Evolutionary conservation across 169 alveolate genomes (phyloP).

Genomic region (Amoebophrya sp.): DNA sequence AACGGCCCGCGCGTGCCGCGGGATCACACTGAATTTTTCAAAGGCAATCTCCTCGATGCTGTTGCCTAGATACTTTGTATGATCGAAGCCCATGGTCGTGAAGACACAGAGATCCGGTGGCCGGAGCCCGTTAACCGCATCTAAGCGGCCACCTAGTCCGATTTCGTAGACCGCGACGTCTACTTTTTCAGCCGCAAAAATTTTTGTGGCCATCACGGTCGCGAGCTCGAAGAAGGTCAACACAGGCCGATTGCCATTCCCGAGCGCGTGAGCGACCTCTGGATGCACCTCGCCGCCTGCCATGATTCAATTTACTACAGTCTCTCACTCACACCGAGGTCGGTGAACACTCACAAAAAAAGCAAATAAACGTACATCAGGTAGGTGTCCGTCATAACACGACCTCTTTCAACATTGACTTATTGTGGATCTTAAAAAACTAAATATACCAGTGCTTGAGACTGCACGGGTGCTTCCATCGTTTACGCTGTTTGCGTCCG

Average conservation of each 20-base stretch:
- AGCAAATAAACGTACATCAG: no score
- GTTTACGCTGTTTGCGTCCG: no score
- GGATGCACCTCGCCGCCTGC: no score
- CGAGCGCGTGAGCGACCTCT: background rate
- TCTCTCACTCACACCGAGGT: no score
- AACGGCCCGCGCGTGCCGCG: background rate
- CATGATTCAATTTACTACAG: no score
- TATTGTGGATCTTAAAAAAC: no score
- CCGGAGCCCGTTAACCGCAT: background rate
- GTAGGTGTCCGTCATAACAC: no score
- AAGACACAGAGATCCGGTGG: background rate
- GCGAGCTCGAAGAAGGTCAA: slow-evolving; percentile 16
- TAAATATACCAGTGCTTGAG: no score
- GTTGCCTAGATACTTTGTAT: background rate
- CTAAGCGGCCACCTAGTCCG: background rate
- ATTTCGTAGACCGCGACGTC: slow-evolving; percentile 16
- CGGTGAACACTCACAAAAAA: no score
- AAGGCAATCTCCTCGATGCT: background rate
- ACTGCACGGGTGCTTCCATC: no score
- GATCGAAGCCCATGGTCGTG: slow-evolving; percentile 15
- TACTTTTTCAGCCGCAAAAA: background rate
- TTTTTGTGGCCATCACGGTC: background rate
- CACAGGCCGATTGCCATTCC: background rate
- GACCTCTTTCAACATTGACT: no score
- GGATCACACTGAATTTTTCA: background rate